phyloP scores from a whole-genome alignment of 495 filamentous ascomycete genomes.

The Neohortaea acidophila region DNA sequence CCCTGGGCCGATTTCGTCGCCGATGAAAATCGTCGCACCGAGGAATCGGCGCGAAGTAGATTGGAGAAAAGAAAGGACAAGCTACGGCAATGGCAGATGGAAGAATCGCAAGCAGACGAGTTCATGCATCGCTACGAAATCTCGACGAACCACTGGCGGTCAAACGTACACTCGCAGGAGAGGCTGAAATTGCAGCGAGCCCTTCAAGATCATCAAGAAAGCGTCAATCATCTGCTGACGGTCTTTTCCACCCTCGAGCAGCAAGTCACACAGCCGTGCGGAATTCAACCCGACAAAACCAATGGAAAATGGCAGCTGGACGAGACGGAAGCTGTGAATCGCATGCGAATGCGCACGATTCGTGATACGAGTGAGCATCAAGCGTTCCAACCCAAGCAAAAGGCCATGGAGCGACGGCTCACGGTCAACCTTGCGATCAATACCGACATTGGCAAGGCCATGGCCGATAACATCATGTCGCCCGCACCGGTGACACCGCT shows the following conservation, averaged over 20 bases:
- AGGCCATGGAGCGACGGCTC: slow-evolving; percentile 25
- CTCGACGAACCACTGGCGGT: slow-evolving; percentile 76
- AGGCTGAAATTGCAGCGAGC: slow-evolving; percentile 77
- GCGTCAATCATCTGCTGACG: slow-evolving; percentile 54
- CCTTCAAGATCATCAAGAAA: slow-evolving; percentile 84
- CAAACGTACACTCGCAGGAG: slow-evolving; percentile 84
- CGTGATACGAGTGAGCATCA: slow-evolving; percentile 41
- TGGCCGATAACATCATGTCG: slow-evolving; percentile 25
- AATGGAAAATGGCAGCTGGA: slow-evolving; percentile 76
- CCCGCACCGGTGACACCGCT: slow-evolving; percentile 3
- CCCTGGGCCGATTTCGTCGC: slow-evolving; percentile 73
- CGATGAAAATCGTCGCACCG: slow-evolving; percentile 59
- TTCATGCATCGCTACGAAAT: slow-evolving; percentile 63
- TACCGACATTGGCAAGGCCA: slow-evolving; percentile 22
- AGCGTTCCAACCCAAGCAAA: slow-evolving; percentile 77
- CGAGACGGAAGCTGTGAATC: slow-evolving; percentile 85
- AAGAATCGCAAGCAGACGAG: slow-evolving; percentile 52
- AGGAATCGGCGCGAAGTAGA: slow-evolving; percentile 52
- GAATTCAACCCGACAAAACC: slow-evolving; percentile 52
- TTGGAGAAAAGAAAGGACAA: slow-evolving; percentile 63
- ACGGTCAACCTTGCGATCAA: slow-evolving; percentile 29
- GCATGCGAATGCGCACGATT: slow-evolving; percentile 77
- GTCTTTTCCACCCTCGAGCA: slow-evolving; percentile 57
- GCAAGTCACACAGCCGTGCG: slow-evolving; percentile 60
- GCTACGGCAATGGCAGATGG: slow-evolving; percentile 58